phyloP scores from a whole-genome alignment of 768 basidiomycete genomes.

The Pleurotus giganteus region DNA sequence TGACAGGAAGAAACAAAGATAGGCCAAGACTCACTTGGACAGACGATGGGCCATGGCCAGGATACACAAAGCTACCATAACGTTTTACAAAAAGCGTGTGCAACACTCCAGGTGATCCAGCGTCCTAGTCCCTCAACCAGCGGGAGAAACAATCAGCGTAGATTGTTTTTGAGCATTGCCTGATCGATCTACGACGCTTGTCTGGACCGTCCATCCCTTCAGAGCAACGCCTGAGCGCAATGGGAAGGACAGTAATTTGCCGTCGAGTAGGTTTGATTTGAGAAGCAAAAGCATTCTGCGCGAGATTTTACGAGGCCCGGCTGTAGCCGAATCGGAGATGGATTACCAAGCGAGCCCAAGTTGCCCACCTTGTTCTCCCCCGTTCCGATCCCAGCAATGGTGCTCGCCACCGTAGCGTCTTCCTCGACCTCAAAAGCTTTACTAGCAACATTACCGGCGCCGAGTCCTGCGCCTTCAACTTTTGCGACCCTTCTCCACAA shows the following conservation, averaged over 20 bases:
- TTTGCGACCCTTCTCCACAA: constrained; percentile 77
- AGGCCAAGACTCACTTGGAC: constrained; percentile 19
- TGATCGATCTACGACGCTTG: constrained; percentile 76
- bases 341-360: not conserved
- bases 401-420: not conserved
- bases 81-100: constrained; percentile 39
- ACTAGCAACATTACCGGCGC: not conserved
- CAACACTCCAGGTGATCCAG: constrained; percentile 89
- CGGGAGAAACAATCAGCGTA: constrained; percentile 88
- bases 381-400: not conserved
- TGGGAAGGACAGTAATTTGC: constrained; percentile 80
- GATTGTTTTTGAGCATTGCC: constrained; percentile 85
- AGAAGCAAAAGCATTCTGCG: not conserved
- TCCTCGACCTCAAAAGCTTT: constrained; percentile 5
- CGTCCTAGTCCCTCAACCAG: constrained; percentile 88
- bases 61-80: constrained; percentile 17
- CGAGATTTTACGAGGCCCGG: not conserved
- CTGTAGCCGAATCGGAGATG: constrained; percentile 1
- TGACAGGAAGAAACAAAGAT: constrained; percentile 32
- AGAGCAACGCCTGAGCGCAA: constrained; percentile 29
- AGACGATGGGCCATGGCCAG: constrained; percentile 9
- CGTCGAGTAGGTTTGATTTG: constrained; percentile 43
- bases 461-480: constrained; percentile 49
- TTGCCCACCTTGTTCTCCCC: not conserved
- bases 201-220: constrained; percentile 81